Evolutionary conservation across 371 early-diverging fungal species (phyloP).

Genomic region (Syncephalis plumigaleata): DNA sequence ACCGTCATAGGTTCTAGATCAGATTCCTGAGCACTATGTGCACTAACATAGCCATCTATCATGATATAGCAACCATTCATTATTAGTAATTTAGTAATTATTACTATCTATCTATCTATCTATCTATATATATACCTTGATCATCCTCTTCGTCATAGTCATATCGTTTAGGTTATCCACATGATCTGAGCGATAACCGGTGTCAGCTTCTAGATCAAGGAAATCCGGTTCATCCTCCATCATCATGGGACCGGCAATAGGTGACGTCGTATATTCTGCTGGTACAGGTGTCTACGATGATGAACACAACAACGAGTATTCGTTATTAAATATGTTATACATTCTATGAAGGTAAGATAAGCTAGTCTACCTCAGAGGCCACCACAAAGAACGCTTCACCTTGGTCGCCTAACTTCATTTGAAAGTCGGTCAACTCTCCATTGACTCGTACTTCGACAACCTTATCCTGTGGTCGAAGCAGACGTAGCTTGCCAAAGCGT

Average conservation of each 20-base stretch:
- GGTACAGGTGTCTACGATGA: constrained; percentile 4
- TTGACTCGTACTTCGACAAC: constrained; percentile 76
- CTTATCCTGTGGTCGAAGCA: constrained; percentile 81
- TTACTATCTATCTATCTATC: neutral
- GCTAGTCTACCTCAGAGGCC: constrained; percentile 6
- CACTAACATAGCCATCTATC: constrained; percentile 16
- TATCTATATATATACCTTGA: neutral
- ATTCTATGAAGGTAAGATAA: too few relatives aligned
- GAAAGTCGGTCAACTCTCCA: constrained; percentile 50
- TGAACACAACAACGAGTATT: neutral
- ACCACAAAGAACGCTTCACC: constrained; percentile 97
- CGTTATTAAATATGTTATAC: neutral
- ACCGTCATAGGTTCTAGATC: constrained; percentile 15
- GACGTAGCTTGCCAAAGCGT: constrained; percentile 92
- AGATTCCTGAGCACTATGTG: constrained; percentile 18
- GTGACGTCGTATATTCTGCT: constrained; percentile 5
- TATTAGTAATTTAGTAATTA: neutral
- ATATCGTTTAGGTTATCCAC: neutral
- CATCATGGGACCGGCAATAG: neutral
- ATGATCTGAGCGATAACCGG: neutral
- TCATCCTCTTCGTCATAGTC: neutral
- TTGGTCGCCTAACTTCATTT: constrained; percentile 96
- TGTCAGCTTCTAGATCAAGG: constrained; percentile 1
- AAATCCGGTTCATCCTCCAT: neutral
- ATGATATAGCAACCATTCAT: too few relatives aligned